Conservation (phyloP, 805 yeast genomes). For the Metschnikowia gelsemii region DNA sequence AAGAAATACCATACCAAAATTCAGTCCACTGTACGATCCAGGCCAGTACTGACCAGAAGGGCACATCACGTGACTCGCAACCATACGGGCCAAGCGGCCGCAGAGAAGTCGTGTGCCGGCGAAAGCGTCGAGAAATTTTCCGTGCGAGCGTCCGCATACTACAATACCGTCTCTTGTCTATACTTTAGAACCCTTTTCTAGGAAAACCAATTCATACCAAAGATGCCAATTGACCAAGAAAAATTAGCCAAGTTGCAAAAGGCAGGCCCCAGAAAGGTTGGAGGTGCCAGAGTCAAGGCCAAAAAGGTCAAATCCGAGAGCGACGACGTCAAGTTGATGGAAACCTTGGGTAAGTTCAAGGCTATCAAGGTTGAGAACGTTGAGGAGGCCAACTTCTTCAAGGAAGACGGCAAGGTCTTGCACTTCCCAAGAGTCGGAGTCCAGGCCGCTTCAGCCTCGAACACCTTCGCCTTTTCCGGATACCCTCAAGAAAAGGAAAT, state of each 20-base stretch:
- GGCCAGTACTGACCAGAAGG: too few relatives aligned
- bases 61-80: conserved; percentile 18
- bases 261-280: conserved; percentile 74
- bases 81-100: neutral
- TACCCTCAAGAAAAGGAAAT: conserved; percentile 89
- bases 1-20: too few relatives aligned
- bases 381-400: conserved; percentile 97
- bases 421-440: conserved; percentile 97
- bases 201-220: conserved; percentile 1
- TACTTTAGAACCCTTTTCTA: neutral
- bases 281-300: conserved; percentile 88
- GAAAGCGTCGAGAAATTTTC: conserved; percentile 21
- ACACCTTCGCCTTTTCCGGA: conserved; percentile 94
- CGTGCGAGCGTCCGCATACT: conserved; percentile 5
- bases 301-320: conserved; percentile 76
- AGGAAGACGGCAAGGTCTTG: conserved; percentile 91
- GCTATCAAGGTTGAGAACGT: conserved; percentile 86
- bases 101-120: conserved; percentile 10
- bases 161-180: neutral
- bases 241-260: conserved; percentile 90
- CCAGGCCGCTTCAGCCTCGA: conserved; percentile 86
- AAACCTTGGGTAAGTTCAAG: conserved; percentile 82
- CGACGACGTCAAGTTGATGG: conserved; percentile 89
- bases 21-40: too few relatives aligned
- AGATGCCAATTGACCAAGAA: conserved; percentile 90